These are phyloP conservation scores for Pyrenophora tritici-repentis DNA, from an alignment of 2,329 filamentous ascomycete genomes.

Conservation along the genomic window DNA sequence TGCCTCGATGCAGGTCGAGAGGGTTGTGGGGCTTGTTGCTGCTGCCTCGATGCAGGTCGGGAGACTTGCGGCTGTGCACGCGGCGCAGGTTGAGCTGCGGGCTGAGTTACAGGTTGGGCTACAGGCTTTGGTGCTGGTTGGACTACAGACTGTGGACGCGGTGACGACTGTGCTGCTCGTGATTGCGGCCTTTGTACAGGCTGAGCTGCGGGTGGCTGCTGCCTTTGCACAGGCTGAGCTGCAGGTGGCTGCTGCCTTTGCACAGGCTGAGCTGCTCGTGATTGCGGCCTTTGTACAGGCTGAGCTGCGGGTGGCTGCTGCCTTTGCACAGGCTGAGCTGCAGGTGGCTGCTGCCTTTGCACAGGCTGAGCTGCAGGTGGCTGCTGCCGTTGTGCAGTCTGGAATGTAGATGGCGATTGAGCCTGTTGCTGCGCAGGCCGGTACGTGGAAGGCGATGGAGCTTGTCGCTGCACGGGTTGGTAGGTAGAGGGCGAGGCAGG, in stretches of 20 bases:
- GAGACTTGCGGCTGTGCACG: slow-evolving; percentile 5
- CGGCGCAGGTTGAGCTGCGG: neutral
- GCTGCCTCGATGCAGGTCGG: slow-evolving; percentile 5
- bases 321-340: neutral
- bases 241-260: slow-evolving; percentile 13
- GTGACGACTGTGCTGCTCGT: slow-evolving; percentile 6
- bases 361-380: neutral
- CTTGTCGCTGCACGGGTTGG: slow-evolving; percentile 15
- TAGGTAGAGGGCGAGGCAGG: slow-evolving; percentile 14
- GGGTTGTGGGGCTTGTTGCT: slow-evolving; percentile 7
- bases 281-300: slow-evolving; percentile 26
- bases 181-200: slow-evolving; percentile 9
- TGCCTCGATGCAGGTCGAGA: slow-evolving; percentile 7
- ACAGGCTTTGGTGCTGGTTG: slow-evolving; percentile 5
- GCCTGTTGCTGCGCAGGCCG: slow-evolving; percentile 12
- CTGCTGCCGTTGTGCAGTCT: no score
- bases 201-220: slow-evolving; percentile 3
- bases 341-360: neutral
- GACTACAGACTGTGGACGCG: slow-evolving; percentile 5
- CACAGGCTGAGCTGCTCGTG: slow-evolving; percentile 16
- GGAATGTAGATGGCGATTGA: no score
- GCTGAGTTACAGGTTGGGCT: neutral
- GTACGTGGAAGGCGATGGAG: slow-evolving; percentile 10
- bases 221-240: slow-evolving; percentile 4
- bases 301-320: neutral